Conservation (phyloP, 2,329 filamentous ascomycete genomes). For the Beauveria rudraprayagi region DNA sequence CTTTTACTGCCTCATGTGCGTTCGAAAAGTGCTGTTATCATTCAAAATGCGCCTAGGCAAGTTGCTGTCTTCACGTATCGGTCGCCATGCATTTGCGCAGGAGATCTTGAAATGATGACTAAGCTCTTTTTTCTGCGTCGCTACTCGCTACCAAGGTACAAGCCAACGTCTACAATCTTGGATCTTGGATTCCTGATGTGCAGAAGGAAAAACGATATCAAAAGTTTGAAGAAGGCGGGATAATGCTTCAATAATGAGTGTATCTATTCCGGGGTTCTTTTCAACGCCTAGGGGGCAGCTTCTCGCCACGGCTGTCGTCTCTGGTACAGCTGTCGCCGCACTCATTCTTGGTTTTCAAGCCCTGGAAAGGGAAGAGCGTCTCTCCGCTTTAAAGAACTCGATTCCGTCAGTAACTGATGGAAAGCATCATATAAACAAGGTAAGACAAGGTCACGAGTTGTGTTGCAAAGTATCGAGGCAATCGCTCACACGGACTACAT, state of each 20-base stretch:
- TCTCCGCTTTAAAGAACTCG: slow-evolving; percentile 51
- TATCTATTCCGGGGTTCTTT: slow-evolving; percentile 35
- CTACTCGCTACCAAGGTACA: not conserved
- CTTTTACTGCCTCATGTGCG: not conserved
- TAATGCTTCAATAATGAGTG: slow-evolving; percentile 29
- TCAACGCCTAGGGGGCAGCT: slow-evolving; percentile 51
- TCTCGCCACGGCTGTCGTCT: slow-evolving; percentile 60
- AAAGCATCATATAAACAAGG: slow-evolving; percentile 15
- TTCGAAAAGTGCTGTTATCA: not conserved
- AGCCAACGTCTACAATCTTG: not conserved
- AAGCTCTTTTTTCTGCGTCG: slow-evolving; percentile 9
- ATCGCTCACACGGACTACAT: slow-evolving; percentile 18
- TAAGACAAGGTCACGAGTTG: slow-evolving; percentile 10
- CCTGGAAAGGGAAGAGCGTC: slow-evolving; percentile 44
- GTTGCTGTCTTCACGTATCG: not conserved
- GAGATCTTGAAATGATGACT: slow-evolving; percentile 10
- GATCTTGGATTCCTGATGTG: not conserved
- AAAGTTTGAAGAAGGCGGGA: not conserved
- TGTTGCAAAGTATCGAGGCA: not conserved
- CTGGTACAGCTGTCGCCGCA: slow-evolving; percentile 52
- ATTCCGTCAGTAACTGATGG: slow-evolving; percentile 35
- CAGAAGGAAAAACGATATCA: not conserved
- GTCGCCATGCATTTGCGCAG: not conserved
- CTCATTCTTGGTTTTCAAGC: slow-evolving; percentile 55
- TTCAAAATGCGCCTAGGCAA: not conserved